These are phyloP conservation scores for Diaporthe sp. DNA, from an alignment of 2,329 filamentous ascomycete genomes.

Conservation along the genomic window DNA sequence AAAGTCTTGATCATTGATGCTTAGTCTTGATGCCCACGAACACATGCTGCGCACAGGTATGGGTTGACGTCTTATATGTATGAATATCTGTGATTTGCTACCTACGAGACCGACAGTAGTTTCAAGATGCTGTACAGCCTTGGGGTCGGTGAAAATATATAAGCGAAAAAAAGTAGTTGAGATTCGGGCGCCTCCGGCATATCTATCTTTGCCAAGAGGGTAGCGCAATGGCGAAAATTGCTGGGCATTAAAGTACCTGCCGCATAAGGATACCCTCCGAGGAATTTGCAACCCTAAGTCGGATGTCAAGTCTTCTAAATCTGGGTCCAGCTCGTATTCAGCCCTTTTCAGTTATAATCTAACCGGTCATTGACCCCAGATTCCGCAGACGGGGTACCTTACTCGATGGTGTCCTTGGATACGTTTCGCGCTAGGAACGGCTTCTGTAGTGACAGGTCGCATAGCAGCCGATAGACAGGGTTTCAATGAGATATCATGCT, in stretches of 20 bases:
- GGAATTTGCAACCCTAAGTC: not conserved
- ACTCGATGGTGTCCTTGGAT: not conserved
- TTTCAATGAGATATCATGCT: not conserved
- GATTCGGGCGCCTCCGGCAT: not conserved
- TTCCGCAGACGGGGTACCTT: not conserved
- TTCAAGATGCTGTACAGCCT: not conserved
- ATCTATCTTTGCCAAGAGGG: slow-evolving; percentile 12
- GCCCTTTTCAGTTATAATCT: not conserved
- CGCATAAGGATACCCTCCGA: slow-evolving; percentile 4
- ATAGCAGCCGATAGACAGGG: not conserved
- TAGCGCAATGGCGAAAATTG: not conserved
- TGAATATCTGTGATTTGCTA: not conserved
- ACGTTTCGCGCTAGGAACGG: not conserved
- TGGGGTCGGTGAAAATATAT: not conserved
- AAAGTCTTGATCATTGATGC: no score
- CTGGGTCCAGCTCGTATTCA: slow-evolving; percentile 15
- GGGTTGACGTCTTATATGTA: not conserved
- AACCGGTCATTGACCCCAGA: not conserved
- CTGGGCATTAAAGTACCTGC: slow-evolving; percentile 18
- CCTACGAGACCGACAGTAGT: not conserved
- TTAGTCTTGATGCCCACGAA: no score
- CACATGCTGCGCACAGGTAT: not conserved
- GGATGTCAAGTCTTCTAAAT: not conserved
- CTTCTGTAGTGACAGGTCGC: not conserved
- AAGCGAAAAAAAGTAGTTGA: not conserved